Evolutionary conservation across 2,329 filamentous ascomycete genomes (phyloP), one percentile per base, ranked within the genome.

Genomic region (Blumeriella jaapii): DNA sequence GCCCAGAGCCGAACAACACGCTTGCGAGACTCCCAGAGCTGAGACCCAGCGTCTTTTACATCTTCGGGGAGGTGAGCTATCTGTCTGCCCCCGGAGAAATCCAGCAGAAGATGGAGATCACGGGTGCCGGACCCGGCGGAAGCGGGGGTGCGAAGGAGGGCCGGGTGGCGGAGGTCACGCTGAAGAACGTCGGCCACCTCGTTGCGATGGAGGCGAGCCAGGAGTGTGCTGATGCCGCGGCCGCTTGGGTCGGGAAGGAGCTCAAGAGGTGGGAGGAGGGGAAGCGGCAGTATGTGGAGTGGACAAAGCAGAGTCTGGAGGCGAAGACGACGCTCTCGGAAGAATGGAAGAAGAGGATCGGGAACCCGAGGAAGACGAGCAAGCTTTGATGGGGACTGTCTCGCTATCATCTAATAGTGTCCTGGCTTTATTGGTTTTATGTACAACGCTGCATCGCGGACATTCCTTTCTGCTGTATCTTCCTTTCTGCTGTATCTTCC

Each of bases 141-240:
- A 80, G 74, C 46, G 72, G 84, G 12, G 71, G 80, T 30, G 63
- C 55, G 3, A 57, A 59, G n/a, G 68, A 69, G 9, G 83, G 81
- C 0, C 65, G 74, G 29, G 86, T 94, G 2, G 67, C 64, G 37
- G 67, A 76, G 45, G 68, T 82, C 4, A 63, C 74, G 11, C 59
- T 91, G 6, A 60, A 78, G 17, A 69, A 68, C 0, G 65, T 68
- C 5, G 85, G 87, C 0, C 89, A 96, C 57, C 58, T 95, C 26
- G 72, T 95, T 17, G 80, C 87, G 0, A 82, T 94, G 72, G 86
- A 94, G 58, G 69, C 71, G 24, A 81, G 82, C 0, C 61, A 51
- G 2, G 64, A 72, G 50, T 81, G 78, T 42, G 87, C 84, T 1
- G 62, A 69, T 39, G 57, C 69, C 12, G 67, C 71, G 0, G 69